A percentile compares a stretch with the other conserved stretches of the same genome.
phyloP scores from a whole-genome alignment of 495 filamentous ascomycete genomes.

The Penicillium ucsense region DNA sequence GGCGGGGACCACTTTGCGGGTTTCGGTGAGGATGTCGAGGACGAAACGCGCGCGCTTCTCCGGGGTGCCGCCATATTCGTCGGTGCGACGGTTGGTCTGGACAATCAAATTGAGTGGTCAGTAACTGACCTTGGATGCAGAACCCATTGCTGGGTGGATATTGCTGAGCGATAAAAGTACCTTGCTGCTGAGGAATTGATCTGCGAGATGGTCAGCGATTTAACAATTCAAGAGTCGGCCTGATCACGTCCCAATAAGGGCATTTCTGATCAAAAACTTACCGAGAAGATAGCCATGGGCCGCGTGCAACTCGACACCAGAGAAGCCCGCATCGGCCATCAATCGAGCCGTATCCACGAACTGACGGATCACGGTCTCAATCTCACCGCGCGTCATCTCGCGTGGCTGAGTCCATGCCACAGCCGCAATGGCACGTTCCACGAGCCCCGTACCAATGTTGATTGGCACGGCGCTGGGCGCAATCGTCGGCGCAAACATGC shows the following conservation, averaged over 20 bases:
- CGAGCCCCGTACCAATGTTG: conserved; percentile 23
- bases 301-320: conserved; percentile 46
- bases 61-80: conserved; percentile 39
- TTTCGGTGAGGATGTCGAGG: conserved; percentile 34
- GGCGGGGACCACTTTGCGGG: conserved; percentile 33
- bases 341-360: conserved; percentile 41
- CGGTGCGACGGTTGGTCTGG: conserved; percentile 36
- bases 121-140: background rate
- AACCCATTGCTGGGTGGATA: too few relatives aligned
- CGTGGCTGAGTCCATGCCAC: conserved; percentile 33
- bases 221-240: background rate
- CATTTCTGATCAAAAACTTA: conserved; percentile 5
- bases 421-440: conserved; percentile 24
- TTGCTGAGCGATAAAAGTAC: conserved; percentile 6
- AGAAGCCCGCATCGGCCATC: conserved; percentile 42
- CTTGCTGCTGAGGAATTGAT: conserved; percentile 35
- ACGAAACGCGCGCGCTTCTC: conserved; percentile 38
- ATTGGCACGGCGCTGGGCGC: conserved; percentile 39
- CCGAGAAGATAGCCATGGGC: conserved; percentile 52
- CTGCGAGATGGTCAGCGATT: conserved; percentile 11
- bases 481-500: conserved; percentile 35
- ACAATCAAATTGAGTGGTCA: background rate
- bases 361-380: conserved; percentile 33
- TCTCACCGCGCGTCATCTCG: conserved; percentile 42
- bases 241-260: too few relatives aligned